These are phyloP conservation scores for Syzygium aromaticum DNA, from an alignment of 345 rosid species.

Conservation along the genomic window DNA sequence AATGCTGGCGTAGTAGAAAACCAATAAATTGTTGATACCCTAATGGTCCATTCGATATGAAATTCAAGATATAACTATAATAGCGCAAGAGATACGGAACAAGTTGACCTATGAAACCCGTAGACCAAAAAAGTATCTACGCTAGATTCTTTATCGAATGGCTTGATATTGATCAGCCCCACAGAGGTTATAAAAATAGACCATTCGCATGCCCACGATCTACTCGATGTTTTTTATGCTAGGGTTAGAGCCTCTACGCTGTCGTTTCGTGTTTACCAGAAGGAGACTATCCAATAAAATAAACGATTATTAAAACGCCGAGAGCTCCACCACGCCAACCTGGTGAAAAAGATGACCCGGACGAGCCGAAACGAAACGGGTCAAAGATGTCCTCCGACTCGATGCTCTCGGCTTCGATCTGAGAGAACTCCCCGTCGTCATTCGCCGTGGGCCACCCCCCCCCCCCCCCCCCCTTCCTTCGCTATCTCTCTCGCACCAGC, in stretches of 20 bases:
- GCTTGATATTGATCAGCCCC: too few relatives aligned
- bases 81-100: not conserved
- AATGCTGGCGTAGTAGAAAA: too few relatives aligned
- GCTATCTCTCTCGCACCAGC: not conserved
- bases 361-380: not conserved
- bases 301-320: not conserved
- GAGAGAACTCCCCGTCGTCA: too few relatives aligned
- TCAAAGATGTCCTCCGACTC: not conserved
- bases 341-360: not conserved
- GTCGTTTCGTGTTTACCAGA: not conserved
- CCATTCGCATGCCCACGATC: not conserved
- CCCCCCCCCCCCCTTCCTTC: too few relatives aligned
- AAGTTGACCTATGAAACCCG: not conserved
- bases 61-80: too few relatives aligned
- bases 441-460: too few relatives aligned
- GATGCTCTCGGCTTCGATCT: not conserved
- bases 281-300: not conserved
- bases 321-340: too few relatives aligned
- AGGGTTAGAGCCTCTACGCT: not conserved
- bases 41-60: too few relatives aligned
- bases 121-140: not conserved
- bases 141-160: too few relatives aligned
- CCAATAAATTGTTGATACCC: too few relatives aligned
- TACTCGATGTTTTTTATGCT: not conserved
- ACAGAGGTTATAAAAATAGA: not conserved